Evolutionary conservation across 2,329 filamentous ascomycete species (phyloP).

Genomic region (Colletotrichum brevisporum): DNA sequence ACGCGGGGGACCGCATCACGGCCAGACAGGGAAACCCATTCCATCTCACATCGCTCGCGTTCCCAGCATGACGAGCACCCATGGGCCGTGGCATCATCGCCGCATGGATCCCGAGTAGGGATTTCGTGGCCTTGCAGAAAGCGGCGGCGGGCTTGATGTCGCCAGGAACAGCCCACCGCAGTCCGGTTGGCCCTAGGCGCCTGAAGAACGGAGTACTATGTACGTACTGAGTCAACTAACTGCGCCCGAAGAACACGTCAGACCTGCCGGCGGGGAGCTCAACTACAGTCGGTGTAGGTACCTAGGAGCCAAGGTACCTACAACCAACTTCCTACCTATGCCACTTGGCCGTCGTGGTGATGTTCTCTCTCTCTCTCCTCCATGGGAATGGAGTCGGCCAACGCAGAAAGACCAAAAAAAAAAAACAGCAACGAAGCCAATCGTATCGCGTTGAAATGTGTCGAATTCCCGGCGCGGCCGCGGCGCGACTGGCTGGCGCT

Average conservation of each 20-base stretch:
- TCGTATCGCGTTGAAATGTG: not conserved
- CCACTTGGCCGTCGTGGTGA: too few species aligned
- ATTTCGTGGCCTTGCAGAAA: constrained; percentile 10
- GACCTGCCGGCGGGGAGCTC: not conserved
- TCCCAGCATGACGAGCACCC: constrained; percentile 21
- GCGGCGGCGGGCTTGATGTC: not conserved
- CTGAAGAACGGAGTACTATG: too few species aligned
- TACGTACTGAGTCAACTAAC: not conserved
- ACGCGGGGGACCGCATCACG: constrained; percentile 17
- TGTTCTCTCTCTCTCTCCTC: not conserved
- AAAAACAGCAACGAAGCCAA: too few species aligned
- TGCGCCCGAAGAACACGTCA: constrained; percentile 7
- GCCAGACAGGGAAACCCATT: constrained; percentile 32
- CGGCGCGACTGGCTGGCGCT: constrained; percentile 30
- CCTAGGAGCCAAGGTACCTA: too few species aligned
- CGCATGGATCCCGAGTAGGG: constrained; percentile 18
- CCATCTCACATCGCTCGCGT: not conserved
- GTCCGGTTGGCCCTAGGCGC: not conserved
- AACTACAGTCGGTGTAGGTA: not conserved
- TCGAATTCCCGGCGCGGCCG: constrained; percentile 12
- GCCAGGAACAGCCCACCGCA: constrained; percentile 11
- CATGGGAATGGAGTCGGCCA: too few species aligned
- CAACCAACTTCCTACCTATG: too few species aligned
- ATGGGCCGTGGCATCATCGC: constrained; percentile 14
- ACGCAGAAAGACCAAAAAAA: too few species aligned